A percentile compares a stretch with the other conserved stretches of the same genome.
These are phyloP conservation scores for Medicago arabica DNA, from an alignment of 306 rosid genomes.

Conservation along the genomic window DNA sequence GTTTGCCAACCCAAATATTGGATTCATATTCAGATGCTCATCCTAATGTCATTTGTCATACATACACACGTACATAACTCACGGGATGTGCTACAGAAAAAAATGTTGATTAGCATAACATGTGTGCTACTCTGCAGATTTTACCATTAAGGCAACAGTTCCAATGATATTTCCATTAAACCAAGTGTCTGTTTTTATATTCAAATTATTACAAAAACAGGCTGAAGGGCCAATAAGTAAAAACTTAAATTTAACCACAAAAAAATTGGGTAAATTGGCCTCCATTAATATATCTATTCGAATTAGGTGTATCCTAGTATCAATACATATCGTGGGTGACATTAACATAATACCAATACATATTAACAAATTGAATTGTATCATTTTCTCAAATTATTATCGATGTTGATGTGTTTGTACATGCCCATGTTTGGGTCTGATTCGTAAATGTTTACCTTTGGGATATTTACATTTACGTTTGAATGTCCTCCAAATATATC, in stretches of 20 bases:
- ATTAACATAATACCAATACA: too few species aligned
- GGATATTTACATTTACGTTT: not conserved
- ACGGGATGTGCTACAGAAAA: constrained; percentile 39
- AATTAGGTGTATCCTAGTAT: too few species aligned
- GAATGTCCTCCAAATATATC: not conserved
- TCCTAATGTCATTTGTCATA: constrained; percentile 19
- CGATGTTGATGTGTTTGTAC: too few species aligned
- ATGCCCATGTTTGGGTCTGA: too few species aligned
- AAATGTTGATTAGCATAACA: constrained; percentile 33
- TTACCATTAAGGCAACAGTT: constrained; percentile 9
- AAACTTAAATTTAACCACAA: too few species aligned
- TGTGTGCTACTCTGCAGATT: not conserved
- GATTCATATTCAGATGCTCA: constrained; percentile 38
- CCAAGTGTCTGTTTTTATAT: not conserved
- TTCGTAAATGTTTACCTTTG: not conserved
- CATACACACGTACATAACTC: constrained; percentile 30
- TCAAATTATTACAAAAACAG: not conserved
- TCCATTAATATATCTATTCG: too few species aligned
- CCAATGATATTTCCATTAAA: constrained; percentile 17
- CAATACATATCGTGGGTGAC: too few species aligned
- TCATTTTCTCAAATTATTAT: too few species aligned
- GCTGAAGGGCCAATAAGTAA: not conserved
- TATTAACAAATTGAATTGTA: too few species aligned
- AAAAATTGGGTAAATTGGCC: too few species aligned
- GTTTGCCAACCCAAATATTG: not conserved